These are phyloP conservation scores for Trichoderma harzianum DNA, from an alignment of 2,329 filamentous ascomycete genomes.

Conservation along the genomic window DNA sequence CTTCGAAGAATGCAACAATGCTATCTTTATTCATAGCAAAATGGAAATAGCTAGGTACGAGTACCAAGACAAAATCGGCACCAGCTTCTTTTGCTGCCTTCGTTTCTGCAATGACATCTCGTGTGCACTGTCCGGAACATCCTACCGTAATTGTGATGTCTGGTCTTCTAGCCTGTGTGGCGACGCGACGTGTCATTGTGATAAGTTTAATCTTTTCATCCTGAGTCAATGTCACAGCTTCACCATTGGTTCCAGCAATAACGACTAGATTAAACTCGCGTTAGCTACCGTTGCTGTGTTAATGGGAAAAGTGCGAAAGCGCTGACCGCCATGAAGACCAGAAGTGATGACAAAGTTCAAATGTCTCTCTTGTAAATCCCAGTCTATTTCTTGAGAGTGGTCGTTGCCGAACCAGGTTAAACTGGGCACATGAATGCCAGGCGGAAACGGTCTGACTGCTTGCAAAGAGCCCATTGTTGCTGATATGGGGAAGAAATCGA, in stretches of 20 bases:
- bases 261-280: constrained; percentile 43
- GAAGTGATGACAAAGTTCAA: constrained; percentile 41
- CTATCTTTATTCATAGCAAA: constrained; percentile 51
- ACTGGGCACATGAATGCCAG: constrained; percentile 55
- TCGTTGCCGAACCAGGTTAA: constrained; percentile 53
- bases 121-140: constrained; percentile 62
- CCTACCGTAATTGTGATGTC: constrained; percentile 64
- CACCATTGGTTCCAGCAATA: constrained; percentile 70
- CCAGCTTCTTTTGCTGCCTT: constrained; percentile 59
- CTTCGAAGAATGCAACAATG: constrained; percentile 60
- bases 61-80: constrained; percentile 64
- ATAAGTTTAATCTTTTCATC: constrained; percentile 63
- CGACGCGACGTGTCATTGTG: constrained; percentile 56
- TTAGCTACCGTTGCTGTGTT: constrained; percentile 14
- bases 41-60: constrained; percentile 71
- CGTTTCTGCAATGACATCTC: constrained; percentile 63
- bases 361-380: constrained; percentile 51
- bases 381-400: constrained; percentile 51
- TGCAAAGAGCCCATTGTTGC: constrained; percentile 32
- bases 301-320: constrained; percentile 2
- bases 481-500: not conserved
- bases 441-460: constrained; percentile 30
- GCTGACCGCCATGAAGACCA: constrained; percentile 47
- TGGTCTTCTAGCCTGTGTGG: constrained; percentile 52
- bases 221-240: constrained; percentile 65